Percentiles rank a stretch among this genome's conserved stretches.
Evolutionary conservation across 345 rosid species (phyloP).

Genomic region (Punica granatum): DNA sequence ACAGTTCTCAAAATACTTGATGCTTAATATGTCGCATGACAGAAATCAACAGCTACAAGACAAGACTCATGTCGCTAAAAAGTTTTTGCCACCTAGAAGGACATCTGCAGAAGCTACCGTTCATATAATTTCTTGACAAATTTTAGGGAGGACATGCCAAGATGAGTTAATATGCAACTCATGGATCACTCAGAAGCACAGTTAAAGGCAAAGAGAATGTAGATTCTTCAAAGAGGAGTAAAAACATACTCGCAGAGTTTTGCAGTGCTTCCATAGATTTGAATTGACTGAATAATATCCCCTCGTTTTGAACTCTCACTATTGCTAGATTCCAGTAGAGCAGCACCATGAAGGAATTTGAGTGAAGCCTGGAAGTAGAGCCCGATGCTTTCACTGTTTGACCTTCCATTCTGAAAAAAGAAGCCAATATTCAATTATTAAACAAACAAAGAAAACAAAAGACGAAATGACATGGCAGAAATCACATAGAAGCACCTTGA

Average conservation of each 20-base stretch:
- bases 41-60: not conserved
- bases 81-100: no score
- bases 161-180: not conserved
- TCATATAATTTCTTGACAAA: no score
- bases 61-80: not conserved
- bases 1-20: not conserved
- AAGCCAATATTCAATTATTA: not conserved
- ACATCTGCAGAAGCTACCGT: no score
- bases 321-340: slow-evolving; percentile 60
- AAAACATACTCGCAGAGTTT: slow-evolving; percentile 85
- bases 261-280: slow-evolving; percentile 76
- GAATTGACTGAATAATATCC: slow-evolving; percentile 56
- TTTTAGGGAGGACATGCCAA: not conserved
- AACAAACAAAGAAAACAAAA: not conserved
- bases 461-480: slow-evolving; percentile 3
- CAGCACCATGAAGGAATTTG: slow-evolving; percentile 85
- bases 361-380: slow-evolving; percentile 93
- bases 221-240: not conserved
- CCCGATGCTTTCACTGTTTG: slow-evolving; percentile 49
- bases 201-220: not conserved
- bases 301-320: slow-evolving; percentile 60
- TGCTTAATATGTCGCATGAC: not conserved
- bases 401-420: slow-evolving; percentile 49
- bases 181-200: no score
- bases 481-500: slow-evolving; percentile 41